Evolutionary conservation across 768 basidiomycete species (phyloP).

Genomic region (Mycena belliarum): DNA sequence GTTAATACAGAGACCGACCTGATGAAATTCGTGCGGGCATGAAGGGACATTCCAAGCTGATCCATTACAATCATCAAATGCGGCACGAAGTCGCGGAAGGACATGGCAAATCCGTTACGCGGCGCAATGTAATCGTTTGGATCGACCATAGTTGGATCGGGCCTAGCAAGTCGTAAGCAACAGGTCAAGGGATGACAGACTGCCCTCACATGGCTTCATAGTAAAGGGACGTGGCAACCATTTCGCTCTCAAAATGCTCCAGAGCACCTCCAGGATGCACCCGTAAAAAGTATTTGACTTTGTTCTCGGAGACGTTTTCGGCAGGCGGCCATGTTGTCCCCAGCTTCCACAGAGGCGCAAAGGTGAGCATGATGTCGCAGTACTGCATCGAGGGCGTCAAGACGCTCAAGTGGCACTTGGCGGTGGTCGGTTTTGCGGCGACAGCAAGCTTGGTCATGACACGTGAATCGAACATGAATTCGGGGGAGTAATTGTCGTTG

Average conservation of each 20-base stretch:
- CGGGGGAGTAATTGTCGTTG: conserved; percentile 60
- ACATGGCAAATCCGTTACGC: conserved; percentile 84
- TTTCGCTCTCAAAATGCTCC: conserved; percentile 84
- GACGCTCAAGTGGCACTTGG: conserved; percentile 76
- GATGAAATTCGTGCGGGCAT: conserved; percentile 80
- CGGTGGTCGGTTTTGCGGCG: conserved; percentile 71
- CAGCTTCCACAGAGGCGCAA: conserved; percentile 75
- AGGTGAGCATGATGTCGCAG: conserved; percentile 73
- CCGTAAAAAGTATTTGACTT: conserved; percentile 80
- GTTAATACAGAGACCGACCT: conserved; percentile 48
- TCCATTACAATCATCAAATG: conserved; percentile 84
- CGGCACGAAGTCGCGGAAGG: conserved; percentile 75
- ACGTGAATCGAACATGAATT: conserved; percentile 74
- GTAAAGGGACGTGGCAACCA: conserved; percentile 77
- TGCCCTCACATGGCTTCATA: conserved; percentile 78
- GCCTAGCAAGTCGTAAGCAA: conserved; percentile 44
- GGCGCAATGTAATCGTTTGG: conserved; percentile 79
- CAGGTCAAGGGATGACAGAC: conserved; percentile 1
- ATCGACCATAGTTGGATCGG: conserved; percentile 75
- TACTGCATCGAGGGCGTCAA: conserved; percentile 74
- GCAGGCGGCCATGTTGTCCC: conserved; percentile 79
- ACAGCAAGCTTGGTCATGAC: conserved; percentile 76
- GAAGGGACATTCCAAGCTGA: conserved; percentile 80
- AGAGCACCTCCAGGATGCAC: conserved; percentile 84
- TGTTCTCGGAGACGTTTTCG: conserved; percentile 65